Evolutionary conservation across 441 rosid genomes (phyloP).

Genomic region (Aleurites moluccanus): DNA sequence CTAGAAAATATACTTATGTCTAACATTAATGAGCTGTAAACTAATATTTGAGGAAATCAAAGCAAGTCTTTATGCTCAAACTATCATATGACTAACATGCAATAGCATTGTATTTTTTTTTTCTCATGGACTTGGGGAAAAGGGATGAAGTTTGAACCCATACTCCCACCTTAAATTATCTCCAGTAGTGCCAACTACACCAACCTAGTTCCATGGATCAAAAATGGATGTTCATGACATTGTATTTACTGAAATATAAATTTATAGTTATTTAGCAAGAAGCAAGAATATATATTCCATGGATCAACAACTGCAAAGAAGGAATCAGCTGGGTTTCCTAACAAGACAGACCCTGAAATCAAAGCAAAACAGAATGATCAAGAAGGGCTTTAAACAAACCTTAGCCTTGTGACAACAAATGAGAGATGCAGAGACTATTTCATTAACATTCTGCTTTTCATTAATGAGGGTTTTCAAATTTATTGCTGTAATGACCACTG

Average conservation of each 20-base stretch:
- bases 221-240: slow-evolving; percentile 2
- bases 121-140: neutral
- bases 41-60: neutral
- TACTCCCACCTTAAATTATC: neutral
- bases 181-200: neutral
- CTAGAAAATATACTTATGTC: neutral
- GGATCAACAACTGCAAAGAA: slow-evolving; percentile 14
- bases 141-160: neutral
- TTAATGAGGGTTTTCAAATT: slow-evolving; percentile 85
- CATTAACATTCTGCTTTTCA: slow-evolving; percentile 79
- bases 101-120: neutral
- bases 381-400: slow-evolving; percentile 50
- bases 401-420: slow-evolving; percentile 91
- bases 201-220: neutral
- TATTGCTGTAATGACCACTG: slow-evolving; percentile 85
- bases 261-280: neutral
- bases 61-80: neutral
- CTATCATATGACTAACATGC: neutral
- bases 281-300: slow-evolving; percentile 4
- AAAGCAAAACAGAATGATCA: slow-evolving; percentile 18
- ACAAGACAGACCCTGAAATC: slow-evolving; percentile 4
- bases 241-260: neutral
- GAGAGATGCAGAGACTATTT: slow-evolving; percentile 88
- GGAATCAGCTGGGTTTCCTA: slow-evolving; percentile 5
- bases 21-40: slow-evolving; percentile 11